These are phyloP conservation scores for Clarireedia paspali DNA, from an alignment of 2,329 filamentous ascomycete genomes.

Conservation along the genomic window DNA sequence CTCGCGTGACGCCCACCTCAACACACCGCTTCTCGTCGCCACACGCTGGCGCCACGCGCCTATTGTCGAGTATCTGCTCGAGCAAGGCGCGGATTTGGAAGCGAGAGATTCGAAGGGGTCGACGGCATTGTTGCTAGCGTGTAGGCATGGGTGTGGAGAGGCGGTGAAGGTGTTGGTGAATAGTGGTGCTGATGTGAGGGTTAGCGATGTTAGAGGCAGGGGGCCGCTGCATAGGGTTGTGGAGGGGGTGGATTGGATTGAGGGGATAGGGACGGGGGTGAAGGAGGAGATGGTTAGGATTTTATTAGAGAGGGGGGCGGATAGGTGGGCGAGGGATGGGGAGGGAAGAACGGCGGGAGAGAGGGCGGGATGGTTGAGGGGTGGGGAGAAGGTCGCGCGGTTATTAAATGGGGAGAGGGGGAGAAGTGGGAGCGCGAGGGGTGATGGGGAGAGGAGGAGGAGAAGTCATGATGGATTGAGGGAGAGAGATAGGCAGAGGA, in stretches of 20 bases:
- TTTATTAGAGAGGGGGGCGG: conserved; percentile 15
- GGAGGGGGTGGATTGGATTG: conserved; percentile 13
- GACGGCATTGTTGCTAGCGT: conserved; percentile 13
- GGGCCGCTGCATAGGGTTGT: conserved; percentile 16
- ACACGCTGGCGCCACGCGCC: conserved; percentile 13
- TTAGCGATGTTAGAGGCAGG: conserved; percentile 14
- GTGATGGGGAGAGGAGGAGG: too few species aligned
- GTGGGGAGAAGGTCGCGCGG: conserved; percentile 13
- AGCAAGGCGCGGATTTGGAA: conserved; percentile 12
- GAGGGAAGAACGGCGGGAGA: conserved; percentile 14
- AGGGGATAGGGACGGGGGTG: conserved; percentile 2
- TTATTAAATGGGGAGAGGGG: conserved; percentile 3
- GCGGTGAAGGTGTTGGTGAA: conserved; percentile 11
- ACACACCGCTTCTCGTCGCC: conserved; percentile 14
- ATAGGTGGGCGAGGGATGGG: conserved; percentile 11
- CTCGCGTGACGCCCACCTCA: conserved; percentile 9
- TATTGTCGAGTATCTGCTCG: conserved; percentile 8
- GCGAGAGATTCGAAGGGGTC: conserved; percentile 13
- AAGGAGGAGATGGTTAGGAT: conserved; percentile 15
- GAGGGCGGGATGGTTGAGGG: conserved; percentile 9
- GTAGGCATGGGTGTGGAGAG: conserved; percentile 13
- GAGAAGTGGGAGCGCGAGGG: too few species aligned
- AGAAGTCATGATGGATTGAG: too few species aligned
- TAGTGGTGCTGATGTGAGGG: conserved; percentile 11
- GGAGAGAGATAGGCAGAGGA: too few species aligned